phyloP scores from a whole-genome alignment of 2,329 filamentous ascomycete genomes.

The Plectosphaerella sp. region DNA sequence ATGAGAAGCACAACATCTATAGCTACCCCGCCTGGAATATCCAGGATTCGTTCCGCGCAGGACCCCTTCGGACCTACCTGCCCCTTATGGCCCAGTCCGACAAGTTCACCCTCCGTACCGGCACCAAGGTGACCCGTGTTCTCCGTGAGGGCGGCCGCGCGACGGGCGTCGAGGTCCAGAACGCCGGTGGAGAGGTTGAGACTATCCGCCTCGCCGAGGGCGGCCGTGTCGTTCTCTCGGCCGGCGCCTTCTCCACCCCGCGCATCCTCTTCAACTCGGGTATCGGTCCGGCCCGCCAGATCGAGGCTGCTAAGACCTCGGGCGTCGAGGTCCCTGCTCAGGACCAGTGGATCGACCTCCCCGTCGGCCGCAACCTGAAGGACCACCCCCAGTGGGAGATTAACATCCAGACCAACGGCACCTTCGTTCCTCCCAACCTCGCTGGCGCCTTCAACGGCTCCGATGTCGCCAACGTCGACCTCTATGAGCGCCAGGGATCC shows the following conservation, averaged over 20 bases:
- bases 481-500: conserved; percentile 24
- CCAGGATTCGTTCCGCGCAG: conserved; percentile 9
- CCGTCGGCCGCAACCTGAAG: conserved; percentile 39
- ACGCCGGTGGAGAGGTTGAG: conserved; percentile 4
- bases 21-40: conserved; percentile 14
- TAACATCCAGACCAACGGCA: conserved; percentile 20
- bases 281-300: conserved; percentile 44
- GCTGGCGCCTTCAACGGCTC: conserved; percentile 13
- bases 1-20: conserved; percentile 13
- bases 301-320: conserved; percentile 40
- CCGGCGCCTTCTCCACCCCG: conserved; percentile 50
- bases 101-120: conserved; percentile 29
- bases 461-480: conserved; percentile 20
- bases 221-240: conserved; percentile 24
- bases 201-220: conserved; percentile 11
- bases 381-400: conserved; percentile 25
- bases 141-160: conserved; percentile 20
- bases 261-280: conserved; percentile 55
- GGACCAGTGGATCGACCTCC: conserved; percentile 19
- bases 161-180: conserved; percentile 25
- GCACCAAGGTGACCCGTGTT: conserved; percentile 13
- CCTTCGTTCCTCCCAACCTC: conserved; percentile 11
- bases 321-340: conserved; percentile 24
- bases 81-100: conserved; percentile 23
- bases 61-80: conserved; percentile 28